A percentile compares a stretch with the other conserved stretches of the same genome.
Conservation (phyloP, 139 green algal genomes). For the Picochlorum sp. region DNA sequence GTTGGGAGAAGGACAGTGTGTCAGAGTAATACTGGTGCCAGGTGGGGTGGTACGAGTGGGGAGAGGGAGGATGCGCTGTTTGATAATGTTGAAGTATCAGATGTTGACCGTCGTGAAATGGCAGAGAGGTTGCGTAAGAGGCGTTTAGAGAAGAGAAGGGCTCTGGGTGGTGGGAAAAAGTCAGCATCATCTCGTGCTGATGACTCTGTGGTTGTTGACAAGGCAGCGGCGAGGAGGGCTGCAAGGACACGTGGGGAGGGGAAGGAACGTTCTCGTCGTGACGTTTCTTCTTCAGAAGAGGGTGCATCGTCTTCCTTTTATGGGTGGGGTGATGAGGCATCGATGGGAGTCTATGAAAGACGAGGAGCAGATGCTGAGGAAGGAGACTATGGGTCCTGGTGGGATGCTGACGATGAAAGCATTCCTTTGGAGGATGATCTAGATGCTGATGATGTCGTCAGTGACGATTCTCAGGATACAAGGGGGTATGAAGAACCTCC, state of each 20-base stretch:
- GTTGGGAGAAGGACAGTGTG: too few relatives aligned
- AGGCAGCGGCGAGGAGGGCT: background rate
- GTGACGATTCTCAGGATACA: conserved; percentile 1
- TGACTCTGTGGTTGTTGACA: background rate
- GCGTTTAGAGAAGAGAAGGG: background rate
- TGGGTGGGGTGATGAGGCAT: background rate
- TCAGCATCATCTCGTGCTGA: background rate
- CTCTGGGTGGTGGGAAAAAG: background rate
- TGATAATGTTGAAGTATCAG: conserved; percentile 10
- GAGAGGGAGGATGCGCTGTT: conserved; percentile 12
- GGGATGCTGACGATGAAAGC: too few relatives aligned
- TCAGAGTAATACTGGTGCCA: background rate
- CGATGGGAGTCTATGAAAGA: background rate
- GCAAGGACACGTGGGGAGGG: background rate
- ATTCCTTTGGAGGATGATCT: background rate
- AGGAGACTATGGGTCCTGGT: background rate
- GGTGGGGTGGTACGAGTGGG: background rate
- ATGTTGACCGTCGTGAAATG: background rate
- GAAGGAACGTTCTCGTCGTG: background rate
- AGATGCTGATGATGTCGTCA: background rate
- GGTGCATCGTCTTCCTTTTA: background rate
- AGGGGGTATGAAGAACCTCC: conserved; percentile 1
- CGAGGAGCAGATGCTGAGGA: background rate
- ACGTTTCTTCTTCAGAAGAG: too few relatives aligned
- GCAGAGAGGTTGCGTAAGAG: background rate